These are phyloP conservation scores for Zygosaccharomyces bisporus DNA, from an alignment of 805 yeast species.

Conservation along the genomic window DNA sequence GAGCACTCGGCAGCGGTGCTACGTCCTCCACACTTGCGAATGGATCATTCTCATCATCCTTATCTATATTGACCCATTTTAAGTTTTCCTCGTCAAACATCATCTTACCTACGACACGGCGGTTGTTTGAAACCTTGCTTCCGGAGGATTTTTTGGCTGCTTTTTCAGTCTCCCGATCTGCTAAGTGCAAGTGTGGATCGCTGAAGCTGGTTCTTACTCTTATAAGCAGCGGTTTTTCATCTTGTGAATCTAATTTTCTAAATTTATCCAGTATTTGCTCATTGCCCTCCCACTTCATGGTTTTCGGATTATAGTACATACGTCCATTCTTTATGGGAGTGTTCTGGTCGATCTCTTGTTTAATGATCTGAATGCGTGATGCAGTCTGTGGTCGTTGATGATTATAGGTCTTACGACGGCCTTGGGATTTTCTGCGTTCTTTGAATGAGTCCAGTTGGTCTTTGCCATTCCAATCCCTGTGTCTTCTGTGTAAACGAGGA, in stretches of 20 bases:
- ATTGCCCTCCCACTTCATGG: constrained; percentile 34
- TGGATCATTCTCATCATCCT: constrained; percentile 30
- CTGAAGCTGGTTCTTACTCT: constrained; percentile 13
- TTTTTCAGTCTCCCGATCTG: not conserved
- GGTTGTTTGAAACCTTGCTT: constrained; percentile 9
- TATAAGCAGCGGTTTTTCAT: constrained; percentile 27
- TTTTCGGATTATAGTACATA: constrained; percentile 32
- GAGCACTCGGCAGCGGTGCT: constrained; percentile 6
- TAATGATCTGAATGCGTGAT: constrained; percentile 30
- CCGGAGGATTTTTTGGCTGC: constrained; percentile 1
- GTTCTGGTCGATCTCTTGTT: constrained; percentile 35
- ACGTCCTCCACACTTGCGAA: constrained; percentile 30
- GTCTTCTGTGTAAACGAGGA: constrained; percentile 29
- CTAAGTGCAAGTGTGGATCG: not conserved
- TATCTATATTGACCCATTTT: constrained; percentile 32
- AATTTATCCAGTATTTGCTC: constrained; percentile 28
- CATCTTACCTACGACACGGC: constrained; percentile 34
- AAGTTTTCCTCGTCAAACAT: constrained; percentile 34
- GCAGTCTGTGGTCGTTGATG: constrained; percentile 5
- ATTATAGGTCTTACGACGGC: not conserved
- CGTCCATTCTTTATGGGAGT: constrained; percentile 33
- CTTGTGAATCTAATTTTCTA: constrained; percentile 21
- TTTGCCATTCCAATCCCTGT: constrained; percentile 21
- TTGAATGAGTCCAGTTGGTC: constrained; percentile 24
- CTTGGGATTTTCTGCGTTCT: constrained; percentile 15